Base-by-base conservation (phyloP, 257 asterid species). In the Perilla frutescens region DNA sequence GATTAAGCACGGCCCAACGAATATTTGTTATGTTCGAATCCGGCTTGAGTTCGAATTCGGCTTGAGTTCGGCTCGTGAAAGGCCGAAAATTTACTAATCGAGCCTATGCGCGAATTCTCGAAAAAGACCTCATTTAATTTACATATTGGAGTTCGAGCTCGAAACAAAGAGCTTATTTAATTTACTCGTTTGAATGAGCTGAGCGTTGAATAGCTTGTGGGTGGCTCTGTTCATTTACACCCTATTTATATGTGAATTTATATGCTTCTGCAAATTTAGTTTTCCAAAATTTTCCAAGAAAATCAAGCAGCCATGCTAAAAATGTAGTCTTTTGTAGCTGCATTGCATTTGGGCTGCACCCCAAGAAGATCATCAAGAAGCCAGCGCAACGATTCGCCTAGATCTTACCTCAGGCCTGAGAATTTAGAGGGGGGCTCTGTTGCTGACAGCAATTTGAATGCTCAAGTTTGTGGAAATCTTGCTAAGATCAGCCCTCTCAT, bases 331-430 rank as follows among this genome's bases (percentile, higher is more conserved):
- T 75, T 77, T 65, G 62, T 49, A 94, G 99, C 97, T 84, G 97
- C 97, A 62, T 82, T 94, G 70, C 93, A 90, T 81, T 79, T 94
- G 90, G 97, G 97, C 29, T 93, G 97, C 93, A 89, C 91, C 40
- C 92, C 99, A 39, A 80, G 90, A 77, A 86, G 89, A 77, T 70
- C 93, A 62, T 85, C 97, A n/a, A 82, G 96, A 82, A 91, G 95
- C 86, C 96, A 91, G 54, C 78, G 96, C 13, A 88, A 86, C 76
- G 91, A 73, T 71, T 59, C 79, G 50, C 88, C 92, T 2, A 72
- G 84, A 81, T 81, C 69, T 77, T 91, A 94, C 84, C 95, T 89
- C 34, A 85, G 85, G 81, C 86, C 90, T n/a, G 80, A 80, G 39
- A 76, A 48, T 4, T 14, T 78, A 36, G 85, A 77, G 56, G 61